A percentile compares a stretch with the other conserved stretches of the same genome.
Evolutionary conservation across 2,329 filamentous ascomycete species (phyloP).

Genomic region (Penicillium occitanis): DNA sequence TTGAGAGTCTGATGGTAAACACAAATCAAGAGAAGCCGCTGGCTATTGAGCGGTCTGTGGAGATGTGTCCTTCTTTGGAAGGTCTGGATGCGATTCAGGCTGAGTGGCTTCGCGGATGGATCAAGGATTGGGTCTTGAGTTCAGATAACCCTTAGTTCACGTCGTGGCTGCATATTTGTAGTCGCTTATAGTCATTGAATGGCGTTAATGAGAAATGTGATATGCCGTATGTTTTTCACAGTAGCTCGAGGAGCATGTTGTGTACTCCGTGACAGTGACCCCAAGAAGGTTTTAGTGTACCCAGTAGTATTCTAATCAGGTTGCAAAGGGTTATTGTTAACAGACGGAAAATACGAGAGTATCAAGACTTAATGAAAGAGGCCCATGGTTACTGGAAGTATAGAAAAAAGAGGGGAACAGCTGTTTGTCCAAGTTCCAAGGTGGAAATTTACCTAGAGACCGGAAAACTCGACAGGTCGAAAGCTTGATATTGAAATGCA

Average conservation of each 20-base stretch:
- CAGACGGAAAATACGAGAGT: background rate
- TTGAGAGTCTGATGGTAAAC: background rate
- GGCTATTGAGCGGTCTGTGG: background rate
- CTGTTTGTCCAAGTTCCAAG: background rate
- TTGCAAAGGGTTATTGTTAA: background rate
- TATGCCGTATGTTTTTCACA: background rate
- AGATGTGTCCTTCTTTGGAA: slow-evolving; percentile 7
- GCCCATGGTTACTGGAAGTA: background rate
- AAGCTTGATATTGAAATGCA: background rate
- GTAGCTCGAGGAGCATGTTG: background rate
- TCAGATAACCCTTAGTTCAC: background rate
- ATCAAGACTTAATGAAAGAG: background rate
- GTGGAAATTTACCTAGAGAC: background rate
- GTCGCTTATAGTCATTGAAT: background rate
- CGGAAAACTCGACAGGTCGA: background rate
- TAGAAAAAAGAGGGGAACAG: too few relatives aligned
- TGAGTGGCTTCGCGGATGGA: slow-evolving; percentile 16
- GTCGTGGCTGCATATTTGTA: background rate
- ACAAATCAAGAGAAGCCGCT: background rate
- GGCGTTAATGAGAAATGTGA: background rate
- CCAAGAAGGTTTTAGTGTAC: background rate
- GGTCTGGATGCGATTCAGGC: background rate
- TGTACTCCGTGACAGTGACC: background rate
- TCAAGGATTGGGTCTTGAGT: slow-evolving; percentile 10
- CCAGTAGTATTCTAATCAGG: background rate